phyloP scores from a whole-genome alignment of 2,329 filamentous ascomycete genomes.

The Taxawa tesnikishii region DNA sequence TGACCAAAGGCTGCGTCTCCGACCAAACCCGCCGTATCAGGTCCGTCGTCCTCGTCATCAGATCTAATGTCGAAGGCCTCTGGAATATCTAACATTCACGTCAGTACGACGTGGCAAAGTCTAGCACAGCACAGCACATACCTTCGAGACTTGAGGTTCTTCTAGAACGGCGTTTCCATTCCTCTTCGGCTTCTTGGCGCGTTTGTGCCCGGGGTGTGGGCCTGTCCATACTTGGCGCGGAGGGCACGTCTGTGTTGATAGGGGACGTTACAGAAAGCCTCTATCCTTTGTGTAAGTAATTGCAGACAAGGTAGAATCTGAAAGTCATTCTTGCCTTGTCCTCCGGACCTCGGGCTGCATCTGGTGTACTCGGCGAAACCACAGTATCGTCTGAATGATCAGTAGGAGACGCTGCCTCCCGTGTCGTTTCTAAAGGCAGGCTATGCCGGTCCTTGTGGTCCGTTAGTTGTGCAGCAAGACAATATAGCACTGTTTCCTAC shows the following conservation, averaged over 20 bases:
- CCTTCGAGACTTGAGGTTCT: conserved; percentile 66
- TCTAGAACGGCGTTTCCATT: conserved; percentile 41
- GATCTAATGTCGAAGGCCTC: conserved; percentile 27
- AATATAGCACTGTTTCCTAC: conserved; percentile 35
- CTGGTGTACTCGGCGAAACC: conserved; percentile 22
- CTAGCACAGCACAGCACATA: conserved; percentile 25
- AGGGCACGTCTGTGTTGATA: conserved; percentile 61
- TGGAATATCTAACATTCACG: conserved; percentile 27
- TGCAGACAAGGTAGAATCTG: no score
- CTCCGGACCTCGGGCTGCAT: conserved; percentile 16
- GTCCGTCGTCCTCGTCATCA: conserved; percentile 20
- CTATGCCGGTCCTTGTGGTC: background rate
- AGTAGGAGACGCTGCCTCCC: conserved; percentile 13
- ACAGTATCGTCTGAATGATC: conserved; percentile 20
- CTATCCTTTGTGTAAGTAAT: no score
- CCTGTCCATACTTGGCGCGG: conserved; percentile 41
- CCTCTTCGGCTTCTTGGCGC: conserved; percentile 56
- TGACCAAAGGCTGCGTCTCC: conserved; percentile 31
- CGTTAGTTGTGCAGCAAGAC: background rate
- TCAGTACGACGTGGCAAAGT: background rate
- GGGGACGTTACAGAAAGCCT: conserved; percentile 41
- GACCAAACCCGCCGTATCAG: conserved; percentile 20
- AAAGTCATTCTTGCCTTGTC: conserved; percentile 18
- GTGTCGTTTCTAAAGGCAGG: conserved; percentile 5
- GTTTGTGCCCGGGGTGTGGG: conserved; percentile 77